Evolutionary conservation across 768 basidiomycete species (phyloP), one percentile per base, ranked within the genome.

Genomic region (Suillus weaverae): DNA sequence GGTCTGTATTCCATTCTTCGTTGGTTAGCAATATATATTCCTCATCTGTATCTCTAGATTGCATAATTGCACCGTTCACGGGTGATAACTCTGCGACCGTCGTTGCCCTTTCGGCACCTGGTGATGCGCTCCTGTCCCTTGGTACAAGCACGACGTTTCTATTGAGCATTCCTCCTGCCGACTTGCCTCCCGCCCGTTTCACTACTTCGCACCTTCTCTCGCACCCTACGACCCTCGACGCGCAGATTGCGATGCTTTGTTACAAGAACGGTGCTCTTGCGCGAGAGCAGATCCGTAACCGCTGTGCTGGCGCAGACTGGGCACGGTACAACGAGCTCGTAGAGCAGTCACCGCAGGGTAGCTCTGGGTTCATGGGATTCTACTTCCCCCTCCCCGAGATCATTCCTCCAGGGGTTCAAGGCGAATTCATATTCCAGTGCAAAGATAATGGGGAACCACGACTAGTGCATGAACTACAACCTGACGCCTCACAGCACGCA

Each of bases 81-180:
- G 94, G 94, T 4, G 94, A 97, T 73, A 97, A 97, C 74, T 91
- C 93, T 7, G 90, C 92, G 4, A 92, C 92, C 14, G 87, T 94
- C 61, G 84, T 92, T 60, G 86, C 88, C 0, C 79, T 91, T 36
- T 88, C 88, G 35, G 85, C 85, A 16, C 88, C 90, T 1, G 90
- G 90, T 59, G 93, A 95, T 71, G 94, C 91, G 22, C 79, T 95
- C 22, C 84, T 95, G 33, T 95, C 93, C 10, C 83, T 95, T 26
- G 94, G 94, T 30, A 97, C 94, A 14, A 94, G 93, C 0, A 94
- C 93, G 1, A 95, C 94, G 4, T 85, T 94, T 68, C 83, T 96
- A 20, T 84, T 96, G 48, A 90, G 89, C 30, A 86, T 90, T 33
- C 88, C 90, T 6, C 89, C 88, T 6, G 78, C 85, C 8, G 82